Base-by-base conservation (phyloP, 805 yeast species). In the Metschnikowia noctiluminum region DNA sequence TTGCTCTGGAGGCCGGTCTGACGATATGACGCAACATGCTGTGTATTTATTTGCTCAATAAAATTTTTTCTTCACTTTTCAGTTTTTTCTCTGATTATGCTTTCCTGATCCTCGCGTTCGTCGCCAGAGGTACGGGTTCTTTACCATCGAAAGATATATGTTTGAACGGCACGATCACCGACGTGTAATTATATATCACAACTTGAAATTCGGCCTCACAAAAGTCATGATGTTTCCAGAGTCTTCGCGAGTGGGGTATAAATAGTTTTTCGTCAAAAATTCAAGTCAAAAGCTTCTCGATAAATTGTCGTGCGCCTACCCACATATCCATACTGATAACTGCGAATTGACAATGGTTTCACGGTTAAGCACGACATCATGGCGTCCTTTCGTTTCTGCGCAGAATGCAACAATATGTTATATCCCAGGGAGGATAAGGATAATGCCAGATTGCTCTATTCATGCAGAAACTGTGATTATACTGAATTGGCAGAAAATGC, bases 391-490 rank as follows among this genome's bases (percentile, higher is more conserved):
- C 80, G 96, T 66, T 92, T 92, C 76, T 92, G 99, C 70, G 84
- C 94, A 61, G 96, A 92, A 65, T 92, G 95, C 80, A 94, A 94
- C 79, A 94, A 94, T 66, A 94, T 94, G 99, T 79, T 94, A 71
- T 94, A 94, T 67, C 99, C 99, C 16, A 82, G 89, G 58, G 99
- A 94, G 73, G 98, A 94, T 65, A 88, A 86, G 62, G 89, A 85
- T 50, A 76, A 80, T 56, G 82, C 80, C 63, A 68, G 89, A 56
- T 72, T 94, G 53, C 74, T 92, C 50, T 94, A 88, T 66, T 91
- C 95, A 50, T 94, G 99, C 71, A 83, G 99, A 63, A 91, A 92
- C 63, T 94, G 99, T 65, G 82, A 89, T 44, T 92, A 92, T 68
- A 88, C 95, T 5, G 98, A 94, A 68, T 79, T 87, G 53, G 97